Base-by-base conservation (phyloP, 306 rosid genomes). In the Vicia villosa region DNA sequence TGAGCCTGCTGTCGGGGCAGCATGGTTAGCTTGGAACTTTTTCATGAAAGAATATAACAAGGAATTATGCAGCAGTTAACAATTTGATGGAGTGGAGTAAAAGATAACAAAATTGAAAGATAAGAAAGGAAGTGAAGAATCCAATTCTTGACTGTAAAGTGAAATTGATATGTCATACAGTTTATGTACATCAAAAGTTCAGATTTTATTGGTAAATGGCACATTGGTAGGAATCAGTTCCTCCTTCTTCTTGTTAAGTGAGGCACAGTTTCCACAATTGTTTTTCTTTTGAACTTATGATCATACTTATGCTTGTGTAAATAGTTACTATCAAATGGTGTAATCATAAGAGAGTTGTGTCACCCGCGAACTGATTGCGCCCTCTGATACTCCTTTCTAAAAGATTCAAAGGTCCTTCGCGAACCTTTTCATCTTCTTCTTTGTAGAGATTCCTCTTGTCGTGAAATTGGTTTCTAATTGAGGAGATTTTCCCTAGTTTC, bases 1-100 rank as follows among this genome's bases (percentile, higher is more conserved):
- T 59, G 98, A 88, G 76, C 96, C 98, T 70, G 98, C 98, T 10
- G 85, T 89, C 32, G 98, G 98, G 4, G 98, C 98, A 17, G 98
- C 96, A 2, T 86, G 91, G 86, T 73, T 92, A 52, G 98, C 96
- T 38, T 88, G 96, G 93, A 92, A 86, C 75, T 92, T 86, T 77
- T 79, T 74, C 66, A 75, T 84, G 86, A 86, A 88, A 61, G 90
- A 88, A 68, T 77, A 77, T 80, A 74, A 73, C 6, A 81, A 61
- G 51, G 80, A 82, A 74, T 46, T 61, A 77, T 68, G 68, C 37
- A 72, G 79, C 50, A 38, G 84, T 69, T 87, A 79, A 81, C 75
- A 19, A 70, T 24, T 66, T 46, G 60, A 58, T 52, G 66, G 9
- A 15, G 15, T 38, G 50, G 45, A 50, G 51, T 16, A 55, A 26